Evolutionary conservation across 2,329 filamentous ascomycete species (phyloP).

Genomic region (Cladosporium sp.): DNA sequence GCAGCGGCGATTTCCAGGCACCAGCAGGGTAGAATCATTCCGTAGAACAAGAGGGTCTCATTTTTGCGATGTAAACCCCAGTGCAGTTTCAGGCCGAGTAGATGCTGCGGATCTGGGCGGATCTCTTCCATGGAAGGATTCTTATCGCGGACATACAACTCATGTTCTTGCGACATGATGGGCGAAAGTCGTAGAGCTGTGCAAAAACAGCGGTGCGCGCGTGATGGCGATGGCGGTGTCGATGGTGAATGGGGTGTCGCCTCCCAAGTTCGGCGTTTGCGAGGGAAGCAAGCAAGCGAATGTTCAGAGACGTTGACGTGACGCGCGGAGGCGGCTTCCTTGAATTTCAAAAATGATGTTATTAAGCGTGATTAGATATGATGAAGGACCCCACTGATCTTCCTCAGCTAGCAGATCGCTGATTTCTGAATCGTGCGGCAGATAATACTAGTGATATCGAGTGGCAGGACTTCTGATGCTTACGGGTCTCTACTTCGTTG

Average conservation of each 20-base stretch:
- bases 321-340: constrained; percentile 1
- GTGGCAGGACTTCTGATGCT: background rate
- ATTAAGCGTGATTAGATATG: background rate
- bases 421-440: background rate
- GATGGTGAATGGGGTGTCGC: background rate
- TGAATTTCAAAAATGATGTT: background rate
- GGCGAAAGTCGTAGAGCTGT: background rate
- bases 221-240: background rate
- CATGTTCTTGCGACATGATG: constrained; percentile 8
- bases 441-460: background rate
- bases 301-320: background rate
- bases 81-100: constrained; percentile 21
- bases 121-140: constrained; percentile 10
- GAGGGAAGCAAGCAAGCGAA: background rate
- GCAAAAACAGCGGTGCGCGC: background rate
- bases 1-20: constrained; percentile 27
- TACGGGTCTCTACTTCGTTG: background rate
- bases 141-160: constrained; percentile 8
- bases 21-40: constrained; percentile 26
- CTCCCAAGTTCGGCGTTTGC: background rate
- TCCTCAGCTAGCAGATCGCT: background rate
- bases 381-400: background rate
- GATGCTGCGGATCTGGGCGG: constrained; percentile 12
- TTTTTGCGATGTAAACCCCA: constrained; percentile 25
- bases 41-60: constrained; percentile 29